Evolutionary conservation across 164 flowering plant species (phyloP), one percentile per base, ranked within the genome.

Genomic region (Kalanchoe fedtschenkoi): DNA sequence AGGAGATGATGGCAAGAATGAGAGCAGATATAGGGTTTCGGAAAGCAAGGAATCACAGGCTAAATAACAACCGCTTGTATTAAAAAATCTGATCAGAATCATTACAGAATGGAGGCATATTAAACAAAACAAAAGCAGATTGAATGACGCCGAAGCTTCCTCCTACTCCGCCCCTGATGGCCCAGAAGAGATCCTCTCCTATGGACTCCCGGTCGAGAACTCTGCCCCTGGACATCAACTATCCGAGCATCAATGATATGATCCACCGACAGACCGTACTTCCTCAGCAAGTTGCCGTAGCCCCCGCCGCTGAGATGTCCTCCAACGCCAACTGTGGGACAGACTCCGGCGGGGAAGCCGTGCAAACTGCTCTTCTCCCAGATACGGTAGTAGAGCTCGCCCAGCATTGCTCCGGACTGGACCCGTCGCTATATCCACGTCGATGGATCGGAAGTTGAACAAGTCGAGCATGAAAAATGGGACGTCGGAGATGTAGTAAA

Each of bases 1-100:
- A 60, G 72, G 68, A 29, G 96, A 88, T 69, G 88, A 88, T 70
- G 95, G 96, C 35, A 71, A 70, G 21, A 86, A n/a, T n/a, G n/a
- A n/a, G n/a, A n/a, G n/a, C n/a, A n/a, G n/a, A n/a, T n/a, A n/a
- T n/a, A n/a, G n/a, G n/a, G n/a, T n/a, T n/a, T n/a, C n/a, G n/a
- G n/a, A n/a, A n/a, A n/a, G n/a, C n/a, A n/a, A n/a, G n/a, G n/a
- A n/a, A n/a, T n/a, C n/a, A n/a, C n/a, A n/a, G n/a, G n/a, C n/a
- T n/a, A n/a, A n/a, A n/a, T n/a, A n/a, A n/a, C n/a, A n/a, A n/a
- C n/a, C n/a, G n/a, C n/a, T n/a, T n/a, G n/a, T n/a, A n/a, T n/a
- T n/a, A n/a, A n/a, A n/a, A n/a, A 74, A 63, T 1, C 59, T 26
- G 41, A 76, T 73, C 8, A 73, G 75, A 0, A 77, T 71, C 2